A percentile compares a stretch with the other conserved stretches of the same genome.
These are phyloP conservation scores for Macrocybe sp. DNA, from an alignment of 1,284 basidiomycete species.

Conservation along the genomic window DNA sequence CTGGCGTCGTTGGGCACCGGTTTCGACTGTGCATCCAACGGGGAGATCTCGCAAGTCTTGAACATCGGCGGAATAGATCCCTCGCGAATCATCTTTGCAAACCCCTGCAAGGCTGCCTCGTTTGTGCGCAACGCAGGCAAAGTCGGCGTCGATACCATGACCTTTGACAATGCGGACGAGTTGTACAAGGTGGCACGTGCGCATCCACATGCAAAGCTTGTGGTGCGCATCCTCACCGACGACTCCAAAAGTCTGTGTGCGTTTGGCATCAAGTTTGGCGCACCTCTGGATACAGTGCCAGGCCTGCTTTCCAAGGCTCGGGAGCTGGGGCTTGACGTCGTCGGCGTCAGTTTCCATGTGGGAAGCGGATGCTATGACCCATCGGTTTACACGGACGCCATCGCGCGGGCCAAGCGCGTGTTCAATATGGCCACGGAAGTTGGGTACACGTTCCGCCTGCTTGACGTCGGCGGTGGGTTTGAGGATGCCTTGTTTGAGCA, in stretches of 20 bases:
- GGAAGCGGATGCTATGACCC: conserved; percentile 97
- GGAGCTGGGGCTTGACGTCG: conserved; percentile 80
- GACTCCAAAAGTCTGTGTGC: conserved; percentile 94
- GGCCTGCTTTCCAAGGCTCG: conserved; percentile 76
- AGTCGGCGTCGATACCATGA: conserved; percentile 87
- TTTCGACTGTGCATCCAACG: conserved; percentile 98
- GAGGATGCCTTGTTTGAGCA: conserved; percentile 86
- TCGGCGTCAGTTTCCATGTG: conserved; percentile 98
- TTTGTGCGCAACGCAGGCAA: conserved; percentile 86
- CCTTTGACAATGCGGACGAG: conserved; percentile 98
- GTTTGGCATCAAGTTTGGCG: conserved; percentile 97
- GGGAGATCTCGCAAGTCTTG: conserved; percentile 87
- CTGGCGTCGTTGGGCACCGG: conserved; percentile 87
- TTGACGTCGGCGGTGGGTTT: conserved; percentile 97
- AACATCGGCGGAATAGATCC: conserved; percentile 68
- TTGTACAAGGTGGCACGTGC: conserved; percentile 90
- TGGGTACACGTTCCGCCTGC: conserved; percentile 80
- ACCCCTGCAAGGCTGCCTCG: conserved; percentile 96
- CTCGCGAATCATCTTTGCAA: conserved; percentile 92
- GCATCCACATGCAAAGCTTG: conserved; percentile 82
- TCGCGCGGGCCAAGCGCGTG: conserved; percentile 75
- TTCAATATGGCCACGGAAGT: conserved; percentile 86
- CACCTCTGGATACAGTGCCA: conserved; percentile 80
- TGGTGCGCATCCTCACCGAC: conserved; percentile 94
- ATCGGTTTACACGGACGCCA: conserved; percentile 85